Evolutionary conservation across 345 rosid species (phyloP).

Genomic region (Hypericum androsaemum): DNA sequence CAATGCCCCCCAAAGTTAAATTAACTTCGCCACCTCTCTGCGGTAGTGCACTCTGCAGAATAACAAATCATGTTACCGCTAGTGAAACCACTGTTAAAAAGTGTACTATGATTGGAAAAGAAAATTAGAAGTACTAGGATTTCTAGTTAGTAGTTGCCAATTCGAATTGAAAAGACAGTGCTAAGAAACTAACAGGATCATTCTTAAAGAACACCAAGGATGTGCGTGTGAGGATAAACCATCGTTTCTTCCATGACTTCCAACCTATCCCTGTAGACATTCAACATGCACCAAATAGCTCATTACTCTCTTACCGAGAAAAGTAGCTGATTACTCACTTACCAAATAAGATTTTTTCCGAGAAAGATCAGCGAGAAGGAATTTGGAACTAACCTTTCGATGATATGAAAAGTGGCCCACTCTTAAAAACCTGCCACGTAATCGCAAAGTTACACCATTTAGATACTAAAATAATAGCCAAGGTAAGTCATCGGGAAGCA

Average conservation of each 20-base stretch:
- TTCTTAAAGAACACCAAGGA: conserved; percentile 97
- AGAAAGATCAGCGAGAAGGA: not conserved
- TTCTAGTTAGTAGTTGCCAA: not conserved
- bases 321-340: not conserved
- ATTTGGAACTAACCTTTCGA: conserved; percentile 63
- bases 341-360: not conserved
- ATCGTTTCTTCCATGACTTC: conserved; percentile 99
- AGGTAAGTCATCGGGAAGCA: not conserved
- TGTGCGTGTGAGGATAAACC: conserved; percentile 94
- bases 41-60: conserved; percentile 72
- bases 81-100: not conserved
- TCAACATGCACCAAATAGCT: conserved; percentile 1
- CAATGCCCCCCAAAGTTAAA: conserved; percentile 91
- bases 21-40: conserved; percentile 94
- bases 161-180: not conserved
- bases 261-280: conserved; percentile 80
- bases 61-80: conserved; percentile 3
- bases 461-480: not conserved
- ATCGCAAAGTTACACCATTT: not conserved
- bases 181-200: conserved; percentile 73
- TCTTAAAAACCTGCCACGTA: conserved; percentile 76
- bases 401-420: conserved; percentile 95
- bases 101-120: not conserved
- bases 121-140: not conserved
- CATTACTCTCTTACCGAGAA: not conserved